Evolutionary conservation across 352 stramenopile genomes (phyloP), one percentile per base, ranked within the genome.

Genomic region (Globisporangium acanthophoron): DNA sequence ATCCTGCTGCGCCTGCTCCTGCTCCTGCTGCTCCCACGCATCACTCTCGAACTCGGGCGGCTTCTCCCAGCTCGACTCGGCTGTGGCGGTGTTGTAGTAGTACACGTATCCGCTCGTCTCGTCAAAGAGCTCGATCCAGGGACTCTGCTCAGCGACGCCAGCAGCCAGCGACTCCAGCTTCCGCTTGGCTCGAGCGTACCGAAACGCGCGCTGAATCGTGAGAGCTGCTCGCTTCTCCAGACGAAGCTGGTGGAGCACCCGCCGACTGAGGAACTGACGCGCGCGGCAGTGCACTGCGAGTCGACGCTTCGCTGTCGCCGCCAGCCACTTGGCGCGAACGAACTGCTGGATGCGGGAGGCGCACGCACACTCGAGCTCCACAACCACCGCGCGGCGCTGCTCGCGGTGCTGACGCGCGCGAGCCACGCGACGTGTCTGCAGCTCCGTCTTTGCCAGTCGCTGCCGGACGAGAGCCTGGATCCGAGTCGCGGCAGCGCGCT

Each of bases 101-200:
- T 89, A 92, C 37, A 82, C 69, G 31, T 56, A 85, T 7, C 82
- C 76, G 49, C 71, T 89, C 7, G 52, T 58, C 47, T 90, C 80
- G 57, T 92, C 82, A 43, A 90, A 75, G 18, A 88, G 71, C 65
- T 90, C 82, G 9, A 90, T 74, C 82, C 82, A 92, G 12, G 57
- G 33, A 27, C 49, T 44, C 37, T 66, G 50, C 39, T 54, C 43
- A 29, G 65, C 61, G 5, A 13, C 50, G 33, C 73, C 74, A 29
- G 59, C 60, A 31, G 80, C 63, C n/a, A 80, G 58, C 39, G 51
- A 51, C 21, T 71, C 65, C 31, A 88, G 65, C 59, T 64, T 61
- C 29, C 62, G 66, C 52, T 75, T 82, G 37, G 67, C 70, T 4
- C 67, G 67, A 5, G 65, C 64, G 31, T 78, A 74, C 5, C 78